Evolutionary conservation across 192 early-diverging fungal species (phyloP).

Genomic region (Podila epigama): DNA sequence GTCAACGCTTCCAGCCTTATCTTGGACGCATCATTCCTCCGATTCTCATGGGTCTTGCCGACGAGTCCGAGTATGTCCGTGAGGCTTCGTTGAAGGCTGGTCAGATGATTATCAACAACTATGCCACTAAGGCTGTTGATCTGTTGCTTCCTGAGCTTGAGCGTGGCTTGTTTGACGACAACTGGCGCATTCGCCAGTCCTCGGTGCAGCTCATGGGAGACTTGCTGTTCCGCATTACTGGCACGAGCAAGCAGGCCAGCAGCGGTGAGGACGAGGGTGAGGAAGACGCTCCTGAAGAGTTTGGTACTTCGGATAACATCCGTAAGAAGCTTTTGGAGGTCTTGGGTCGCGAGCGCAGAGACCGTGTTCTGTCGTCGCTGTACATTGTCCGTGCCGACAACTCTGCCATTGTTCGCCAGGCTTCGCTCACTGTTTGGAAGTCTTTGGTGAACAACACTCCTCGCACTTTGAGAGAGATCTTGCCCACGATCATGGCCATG

Average conservation of each 20-base stretch:
- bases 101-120: conserved; percentile 92
- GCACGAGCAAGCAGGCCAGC: conserved; percentile 64
- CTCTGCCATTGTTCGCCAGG: conserved; percentile 85
- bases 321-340: conserved; percentile 76
- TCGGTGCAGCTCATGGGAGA: conserved; percentile 96
- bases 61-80: conserved; percentile 94
- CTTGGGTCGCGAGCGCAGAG: conserved; percentile 87
- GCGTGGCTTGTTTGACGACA: conserved; percentile 85
- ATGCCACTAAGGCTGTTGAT: conserved; percentile 87
- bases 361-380: conserved; percentile 85
- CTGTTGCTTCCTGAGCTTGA: conserved; percentile 92
- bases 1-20: conserved; percentile 91
- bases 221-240: conserved; percentile 91
- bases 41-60: conserved; percentile 90
- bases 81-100: conserved; percentile 93
- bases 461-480: conserved; percentile 93
- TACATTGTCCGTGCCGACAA: conserved; percentile 93
- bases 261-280: conserved; percentile 60
- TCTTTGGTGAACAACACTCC: conserved; percentile 95
- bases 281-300: conserved; percentile 66
- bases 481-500: conserved; percentile 91
- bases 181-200: conserved; percentile 96
- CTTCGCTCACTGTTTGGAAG: conserved; percentile 94
- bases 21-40: conserved; percentile 87
- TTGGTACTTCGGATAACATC: conserved; percentile 64